These are phyloP conservation scores for Pythium graminicola DNA, from an alignment of 352 stramenopile species.

Conservation along the genomic window DNA sequence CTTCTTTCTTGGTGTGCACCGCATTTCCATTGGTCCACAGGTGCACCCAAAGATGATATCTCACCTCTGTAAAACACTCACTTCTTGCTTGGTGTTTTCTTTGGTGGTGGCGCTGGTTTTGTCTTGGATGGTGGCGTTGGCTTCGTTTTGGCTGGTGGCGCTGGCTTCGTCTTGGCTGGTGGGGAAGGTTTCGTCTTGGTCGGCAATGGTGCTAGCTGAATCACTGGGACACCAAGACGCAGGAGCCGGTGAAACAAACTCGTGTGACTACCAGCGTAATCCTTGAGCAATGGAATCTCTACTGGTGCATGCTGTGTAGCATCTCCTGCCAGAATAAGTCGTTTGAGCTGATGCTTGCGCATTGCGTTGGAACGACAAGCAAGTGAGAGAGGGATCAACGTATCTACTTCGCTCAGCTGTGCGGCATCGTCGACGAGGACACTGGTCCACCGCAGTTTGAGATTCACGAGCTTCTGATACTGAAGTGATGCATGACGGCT, in stretches of 20 bases:
- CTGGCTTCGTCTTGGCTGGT: slow-evolving; percentile 4
- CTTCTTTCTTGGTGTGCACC: background rate
- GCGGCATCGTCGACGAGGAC: slow-evolving; percentile 95
- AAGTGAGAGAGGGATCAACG: slow-evolving; percentile 88
- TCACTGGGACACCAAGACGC: slow-evolving; percentile 86
- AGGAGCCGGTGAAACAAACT: slow-evolving; percentile 94
- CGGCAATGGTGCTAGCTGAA: slow-evolving; percentile 24
- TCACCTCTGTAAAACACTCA: background rate
- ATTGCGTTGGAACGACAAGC: slow-evolving; percentile 34
- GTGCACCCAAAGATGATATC: background rate
- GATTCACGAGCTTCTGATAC: slow-evolving; percentile 71
- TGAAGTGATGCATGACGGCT: slow-evolving; percentile 92
- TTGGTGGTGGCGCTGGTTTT: slow-evolving; percentile 1
- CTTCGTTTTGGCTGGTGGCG: background rate
- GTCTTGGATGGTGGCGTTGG: background rate
- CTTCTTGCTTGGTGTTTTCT: slow-evolving; percentile 9
- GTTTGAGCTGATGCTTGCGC: slow-evolving; percentile 50
- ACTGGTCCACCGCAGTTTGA: slow-evolving; percentile 81
- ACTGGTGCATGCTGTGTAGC: slow-evolving; percentile 90
- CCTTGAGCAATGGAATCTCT: slow-evolving; percentile 75
- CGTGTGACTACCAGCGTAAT: slow-evolving; percentile 91
- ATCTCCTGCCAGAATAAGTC: slow-evolving; percentile 94
- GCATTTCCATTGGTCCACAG: too few species aligned
- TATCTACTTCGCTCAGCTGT: slow-evolving; percentile 93
- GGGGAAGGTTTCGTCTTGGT: background rate